phyloP scores from a whole-genome alignment of 768 basidiomycete genomes.

The Austroboletus festivus region DNA sequence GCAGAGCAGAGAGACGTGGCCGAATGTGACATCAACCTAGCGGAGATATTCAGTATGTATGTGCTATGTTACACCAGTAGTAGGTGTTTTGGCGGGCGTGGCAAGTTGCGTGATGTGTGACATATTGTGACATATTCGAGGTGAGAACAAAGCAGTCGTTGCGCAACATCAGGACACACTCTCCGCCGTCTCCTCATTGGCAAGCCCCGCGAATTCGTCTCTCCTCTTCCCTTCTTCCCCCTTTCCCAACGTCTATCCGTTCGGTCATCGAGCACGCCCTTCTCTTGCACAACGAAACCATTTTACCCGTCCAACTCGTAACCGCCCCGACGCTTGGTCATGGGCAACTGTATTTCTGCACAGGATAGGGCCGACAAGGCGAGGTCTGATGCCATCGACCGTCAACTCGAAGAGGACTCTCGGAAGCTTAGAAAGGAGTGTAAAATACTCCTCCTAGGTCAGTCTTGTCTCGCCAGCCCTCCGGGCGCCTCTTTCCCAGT shows the following conservation, averaged over 20 bases:
- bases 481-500: slow-evolving; percentile 10
- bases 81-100: too few species aligned
- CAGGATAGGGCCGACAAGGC: slow-evolving; percentile 56
- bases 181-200: slow-evolving; percentile 9
- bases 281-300: background rate
- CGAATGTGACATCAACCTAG: too few species aligned
- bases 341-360: slow-evolving; percentile 68
- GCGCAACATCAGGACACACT: slow-evolving; percentile 10
- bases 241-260: too few species aligned
- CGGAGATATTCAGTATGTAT: too few species aligned
- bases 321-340: slow-evolving; percentile 22
- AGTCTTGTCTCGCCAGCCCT: slow-evolving; percentile 28
- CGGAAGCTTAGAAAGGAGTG: slow-evolving; percentile 82
- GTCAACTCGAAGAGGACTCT: slow-evolving; percentile 80
- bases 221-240: background rate
- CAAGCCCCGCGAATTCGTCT: background rate
- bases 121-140: slow-evolving; percentile 18
- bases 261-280: too few species aligned
- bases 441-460: slow-evolving; percentile 90
- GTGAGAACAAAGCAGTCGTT: slow-evolving; percentile 18
- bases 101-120: slow-evolving; percentile 14
- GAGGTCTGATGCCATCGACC: slow-evolving; percentile 74
- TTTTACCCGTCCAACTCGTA: too few species aligned
- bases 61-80: too few species aligned
- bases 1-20: too few species aligned